Percentiles rank a stretch among this genome's conserved stretches.
These are phyloP conservation scores for Rutstroemia sydowiana DNA, from an alignment of 2,329 filamentous ascomycete genomes.

Conservation along the genomic window DNA sequence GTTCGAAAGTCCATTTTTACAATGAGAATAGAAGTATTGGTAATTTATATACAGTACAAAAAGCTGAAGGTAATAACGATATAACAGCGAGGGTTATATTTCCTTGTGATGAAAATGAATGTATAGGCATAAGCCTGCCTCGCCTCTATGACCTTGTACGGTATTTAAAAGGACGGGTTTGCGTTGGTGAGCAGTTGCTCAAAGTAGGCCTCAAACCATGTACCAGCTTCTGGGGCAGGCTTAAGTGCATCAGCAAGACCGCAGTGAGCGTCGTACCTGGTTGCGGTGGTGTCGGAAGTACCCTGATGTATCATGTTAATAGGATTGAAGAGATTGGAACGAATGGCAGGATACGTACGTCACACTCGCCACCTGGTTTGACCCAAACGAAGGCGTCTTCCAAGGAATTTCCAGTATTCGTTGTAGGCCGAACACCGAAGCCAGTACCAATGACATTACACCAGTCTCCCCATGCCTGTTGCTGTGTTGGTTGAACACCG, in stretches of 20 bases:
- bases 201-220: constrained; percentile 54
- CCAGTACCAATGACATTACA: constrained; percentile 58
- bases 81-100: background rate
- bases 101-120: background rate
- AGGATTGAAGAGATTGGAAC: too few relatives aligned
- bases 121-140: background rate
- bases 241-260: constrained; percentile 44
- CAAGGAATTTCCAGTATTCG: constrained; percentile 51
- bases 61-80: background rate
- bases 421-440: constrained; percentile 56
- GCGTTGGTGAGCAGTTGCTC: constrained; percentile 49
- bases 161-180: constrained; percentile 42
- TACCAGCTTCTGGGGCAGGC: constrained; percentile 62
- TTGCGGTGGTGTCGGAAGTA: constrained; percentile 34
- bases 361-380: constrained; percentile 54
- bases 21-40: too few relatives aligned
- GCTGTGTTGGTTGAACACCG: constrained; percentile 51
- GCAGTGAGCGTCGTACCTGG: constrained; percentile 45
- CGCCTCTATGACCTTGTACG: background rate
- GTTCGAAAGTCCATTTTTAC: too few relatives aligned
- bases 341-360: constrained; percentile 16
- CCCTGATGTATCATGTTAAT: constrained; percentile 17
- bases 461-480: constrained; percentile 57
- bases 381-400: constrained; percentile 64
- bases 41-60: too few relatives aligned